Evolutionary conservation across 495 filamentous ascomycete species (phyloP), one percentile per base, ranked within the genome.

Genomic region (Aspergillus bridgeri): DNA sequence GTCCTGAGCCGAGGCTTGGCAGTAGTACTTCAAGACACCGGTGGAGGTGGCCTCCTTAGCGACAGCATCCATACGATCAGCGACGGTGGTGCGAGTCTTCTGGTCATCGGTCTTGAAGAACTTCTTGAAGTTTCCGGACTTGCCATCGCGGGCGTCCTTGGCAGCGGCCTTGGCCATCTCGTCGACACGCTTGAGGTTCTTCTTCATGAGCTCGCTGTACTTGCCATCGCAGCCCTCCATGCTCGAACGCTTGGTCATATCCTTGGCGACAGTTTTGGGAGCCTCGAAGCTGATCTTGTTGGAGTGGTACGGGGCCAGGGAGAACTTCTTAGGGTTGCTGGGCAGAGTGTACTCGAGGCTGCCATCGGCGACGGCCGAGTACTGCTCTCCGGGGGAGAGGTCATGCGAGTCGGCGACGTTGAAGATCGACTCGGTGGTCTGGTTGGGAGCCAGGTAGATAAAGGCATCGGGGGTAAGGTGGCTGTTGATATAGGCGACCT

Each of bases 21-120:
- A 64, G 52, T 64, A 64, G 25, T 64, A 64, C 1, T 43, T 60
- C 18, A 64, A 47, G 5, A 47, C 51, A 5, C 62, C 62, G 4
- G 48, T 57, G 3, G 55, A 47, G 6, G 54, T 59, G 2, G 62
- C 62, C 43, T 64, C 62, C 6, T 21, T 42, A 15, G 62, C 62
- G 44, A 64, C 59, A 4, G 62, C 62, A 3, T 61, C 58, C 9
- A 64, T 17, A 0, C 62, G 62, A 33, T 54, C 58, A 0, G 62
- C 58, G 11, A 64, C 62, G 27, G 58, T 47, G n/a, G 55, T 52
- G 7, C 20, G 44, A 18, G 56, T 58, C 9, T 42, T 27, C 38
- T 58, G 33, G 20, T 27, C 25, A 15, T 48, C 49, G 9, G 58
- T 52, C 51, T 48, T 64, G 62, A 64, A 64, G 49, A 56, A 61